phyloP scores from a whole-genome alignment of 352 stramenopile genomes.

The Globisporangium spinosum region DNA sequence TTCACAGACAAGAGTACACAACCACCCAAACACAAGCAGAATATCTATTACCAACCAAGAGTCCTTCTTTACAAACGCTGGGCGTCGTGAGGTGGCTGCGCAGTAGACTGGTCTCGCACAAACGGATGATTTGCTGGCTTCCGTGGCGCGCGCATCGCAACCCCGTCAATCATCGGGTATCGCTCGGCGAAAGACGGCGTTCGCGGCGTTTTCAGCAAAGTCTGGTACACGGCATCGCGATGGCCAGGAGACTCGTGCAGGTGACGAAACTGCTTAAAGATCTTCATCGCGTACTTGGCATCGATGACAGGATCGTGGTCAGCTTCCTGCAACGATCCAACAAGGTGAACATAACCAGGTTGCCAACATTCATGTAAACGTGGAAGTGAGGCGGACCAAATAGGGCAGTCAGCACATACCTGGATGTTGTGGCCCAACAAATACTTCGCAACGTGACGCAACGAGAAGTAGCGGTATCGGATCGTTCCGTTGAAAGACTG shows the following conservation, averaged over 20 bases:
- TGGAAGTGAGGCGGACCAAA: not conserved
- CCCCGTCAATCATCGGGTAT: slow-evolving; percentile 80
- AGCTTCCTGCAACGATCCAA: slow-evolving; percentile 34
- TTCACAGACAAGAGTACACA: slow-evolving; percentile 2
- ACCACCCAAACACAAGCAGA: slow-evolving; percentile 13
- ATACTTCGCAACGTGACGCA: slow-evolving; percentile 82
- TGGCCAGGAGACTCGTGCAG: slow-evolving; percentile 70
- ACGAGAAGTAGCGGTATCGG: slow-evolving; percentile 81
- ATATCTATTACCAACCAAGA: slow-evolving; percentile 21
- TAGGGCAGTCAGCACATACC: slow-evolving; percentile 19
- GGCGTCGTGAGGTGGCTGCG: not conserved
- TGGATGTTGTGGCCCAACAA: slow-evolving; percentile 79
- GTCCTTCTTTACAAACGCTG: slow-evolving; percentile 5
- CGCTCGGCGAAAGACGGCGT: slow-evolving; percentile 81
- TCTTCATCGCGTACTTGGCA: slow-evolving; percentile 86
- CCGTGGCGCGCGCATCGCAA: slow-evolving; percentile 67
- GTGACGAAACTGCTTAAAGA: slow-evolving; percentile 85
- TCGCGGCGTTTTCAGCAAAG: slow-evolving; percentile 73
- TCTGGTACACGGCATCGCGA: slow-evolving; percentile 81
- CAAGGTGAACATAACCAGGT: not conserved
- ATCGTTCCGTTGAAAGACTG: slow-evolving; percentile 68
- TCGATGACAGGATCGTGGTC: slow-evolving; percentile 86
- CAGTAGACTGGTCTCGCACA: slow-evolving; percentile 18
- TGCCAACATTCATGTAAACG: not conserved
- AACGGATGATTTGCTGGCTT: slow-evolving; percentile 49